Conservation (phyloP, 768 basidiomycete genomes). For the Cystobasidium ongulense region DNA sequence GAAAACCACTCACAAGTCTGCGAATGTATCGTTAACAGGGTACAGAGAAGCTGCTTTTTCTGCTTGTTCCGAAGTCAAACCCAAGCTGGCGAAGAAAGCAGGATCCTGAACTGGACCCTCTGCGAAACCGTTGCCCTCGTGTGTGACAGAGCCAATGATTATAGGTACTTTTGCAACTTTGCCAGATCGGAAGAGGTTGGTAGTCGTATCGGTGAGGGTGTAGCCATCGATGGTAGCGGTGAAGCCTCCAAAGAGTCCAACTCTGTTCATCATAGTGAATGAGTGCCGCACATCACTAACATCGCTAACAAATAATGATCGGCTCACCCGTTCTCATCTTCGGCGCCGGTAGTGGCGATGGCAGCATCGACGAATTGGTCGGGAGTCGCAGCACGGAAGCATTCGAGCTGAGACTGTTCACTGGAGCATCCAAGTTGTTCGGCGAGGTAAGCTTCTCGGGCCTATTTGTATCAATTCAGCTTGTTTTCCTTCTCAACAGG, state of each 20-base stretch:
- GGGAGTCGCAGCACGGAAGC: slow-evolving; percentile 13
- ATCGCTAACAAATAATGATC: neutral
- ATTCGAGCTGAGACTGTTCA: slow-evolving; percentile 3
- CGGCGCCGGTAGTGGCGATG: neutral
- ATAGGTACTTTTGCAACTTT: slow-evolving; percentile 3
- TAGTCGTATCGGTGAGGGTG: slow-evolving; percentile 13
- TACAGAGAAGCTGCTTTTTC: slow-evolving; percentile 3
- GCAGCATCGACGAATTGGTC: slow-evolving; percentile 14
- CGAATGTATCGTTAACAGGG: slow-evolving; percentile 11
- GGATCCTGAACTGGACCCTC: slow-evolving; percentile 15
- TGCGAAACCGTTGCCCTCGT: neutral
- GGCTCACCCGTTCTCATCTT: neutral
- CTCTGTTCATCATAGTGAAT: too few species aligned
- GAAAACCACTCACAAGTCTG: neutral
- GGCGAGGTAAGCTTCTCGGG: slow-evolving; percentile 8
- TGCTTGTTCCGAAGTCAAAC: neutral
- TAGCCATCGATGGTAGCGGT: slow-evolving; percentile 26
- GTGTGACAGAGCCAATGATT: slow-evolving; percentile 1
- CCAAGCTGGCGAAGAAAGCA: neutral
- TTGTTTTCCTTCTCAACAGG: too few species aligned
- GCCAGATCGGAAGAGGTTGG: slow-evolving; percentile 6
- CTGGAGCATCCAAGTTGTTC: neutral
- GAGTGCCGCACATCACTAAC: too few species aligned
- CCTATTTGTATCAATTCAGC: neutral
- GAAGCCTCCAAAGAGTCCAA: neutral